Base-by-base conservation (phyloP, 129 eudicot species). In the Flaveria ramosissima region DNA sequence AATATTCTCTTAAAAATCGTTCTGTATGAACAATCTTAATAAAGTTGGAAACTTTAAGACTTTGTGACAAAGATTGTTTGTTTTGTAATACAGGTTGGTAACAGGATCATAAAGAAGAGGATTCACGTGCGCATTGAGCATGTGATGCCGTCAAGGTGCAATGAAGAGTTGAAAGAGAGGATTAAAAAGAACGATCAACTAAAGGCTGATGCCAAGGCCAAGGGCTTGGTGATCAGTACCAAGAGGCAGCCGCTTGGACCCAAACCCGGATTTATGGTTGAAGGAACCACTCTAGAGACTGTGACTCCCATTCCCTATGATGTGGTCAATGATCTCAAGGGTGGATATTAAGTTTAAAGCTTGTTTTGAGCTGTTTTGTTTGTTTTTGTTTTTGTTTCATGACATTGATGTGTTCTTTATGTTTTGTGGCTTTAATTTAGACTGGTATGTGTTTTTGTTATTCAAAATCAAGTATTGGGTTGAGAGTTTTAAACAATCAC, bases 261-360 rank as follows among this genome's bases (percentile, higher is more conserved):
- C 6, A 92, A 92, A 27, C 96, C 98, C 0, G 98, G 98, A 6
- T 92, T 92, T 72, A 86, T 92, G 96, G 98, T 90, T 10, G 96
- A 83, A 82, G 98, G 96, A 8, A 82, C 88, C 0, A 92, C 96
- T 0, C 60, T 92, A 67, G 96, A 92, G 84, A 92, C 98, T 0
- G 98, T 92, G 55, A 92, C 98, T 7, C 98, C 96, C 26, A 92
- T 92, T 68, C 98, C 98, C 0, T 92, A 92, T 68, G 98, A 92
- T 83, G 98, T 92, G 15, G 96, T 90, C 76, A 92, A 90, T 62
- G 98, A 92, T 83, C 96, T 92, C 82, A 92, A 92, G 86, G 98
- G 98, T 32, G 98, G 98, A 24, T 92, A 92, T 80, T 92, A 78
- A 68, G 80, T 56, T 57, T 32, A 66, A 46, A 53, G 63, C 48